Conservation (phyloP, 345 rosid species). For the Moricandia moricandioides region DNA sequence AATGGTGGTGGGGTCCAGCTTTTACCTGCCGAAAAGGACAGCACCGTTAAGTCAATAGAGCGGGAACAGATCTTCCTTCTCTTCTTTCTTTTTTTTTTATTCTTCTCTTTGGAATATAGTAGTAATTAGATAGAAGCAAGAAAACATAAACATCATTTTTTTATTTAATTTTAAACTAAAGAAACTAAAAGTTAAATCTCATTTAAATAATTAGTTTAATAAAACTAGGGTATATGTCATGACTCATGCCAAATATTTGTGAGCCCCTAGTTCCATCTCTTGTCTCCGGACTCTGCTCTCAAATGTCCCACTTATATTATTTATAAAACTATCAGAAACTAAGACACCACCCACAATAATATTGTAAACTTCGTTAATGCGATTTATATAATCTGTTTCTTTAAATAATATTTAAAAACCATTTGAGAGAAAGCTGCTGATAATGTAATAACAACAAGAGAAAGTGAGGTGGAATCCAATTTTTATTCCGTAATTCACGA, state of each 20-base stretch:
- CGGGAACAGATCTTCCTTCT: constrained; percentile 39
- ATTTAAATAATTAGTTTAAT: background rate
- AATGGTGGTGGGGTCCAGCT: constrained; percentile 32
- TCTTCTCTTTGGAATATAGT: background rate
- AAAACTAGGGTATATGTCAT: background rate
- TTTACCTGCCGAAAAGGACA: constrained; percentile 38
- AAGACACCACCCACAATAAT: background rate
- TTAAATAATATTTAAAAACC: background rate
- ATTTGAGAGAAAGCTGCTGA: background rate
- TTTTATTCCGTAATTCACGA: constrained; percentile 30
- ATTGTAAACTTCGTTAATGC: constrained; percentile 1
- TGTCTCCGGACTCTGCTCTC: constrained; percentile 37
- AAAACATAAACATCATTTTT: background rate
- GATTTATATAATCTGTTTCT: background rate
- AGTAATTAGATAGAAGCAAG: background rate
- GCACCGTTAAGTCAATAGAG: constrained; percentile 43
- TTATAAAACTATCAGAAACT: background rate
- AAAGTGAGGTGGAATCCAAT: constrained; percentile 25
- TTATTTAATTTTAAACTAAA: background rate
- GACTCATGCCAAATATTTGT: constrained; percentile 1
- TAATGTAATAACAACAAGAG: background rate
- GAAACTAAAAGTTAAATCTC: background rate
- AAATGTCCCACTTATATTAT: constrained; percentile 10
- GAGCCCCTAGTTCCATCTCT: constrained; percentile 27
- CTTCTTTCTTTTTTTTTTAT: background rate